Conservation (phyloP, 768 basidiomycete species). For the Austroboletus festivus region DNA sequence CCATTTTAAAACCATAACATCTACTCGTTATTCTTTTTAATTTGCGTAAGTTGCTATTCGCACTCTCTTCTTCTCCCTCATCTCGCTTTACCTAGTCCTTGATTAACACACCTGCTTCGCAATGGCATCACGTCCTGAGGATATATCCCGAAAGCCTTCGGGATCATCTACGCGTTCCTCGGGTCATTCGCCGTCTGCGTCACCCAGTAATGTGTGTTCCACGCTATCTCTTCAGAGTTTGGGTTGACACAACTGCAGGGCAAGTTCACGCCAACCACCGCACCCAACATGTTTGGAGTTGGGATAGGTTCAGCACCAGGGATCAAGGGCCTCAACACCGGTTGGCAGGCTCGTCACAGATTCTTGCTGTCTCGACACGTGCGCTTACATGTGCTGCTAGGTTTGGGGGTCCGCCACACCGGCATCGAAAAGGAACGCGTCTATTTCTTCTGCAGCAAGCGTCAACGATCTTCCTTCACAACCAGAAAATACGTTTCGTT, state of each 20-base stretch:
- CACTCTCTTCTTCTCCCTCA: conserved; percentile 14
- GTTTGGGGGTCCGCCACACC: conserved; percentile 56
- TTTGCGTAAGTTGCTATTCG: conserved; percentile 25
- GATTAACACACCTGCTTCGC: conserved; percentile 26
- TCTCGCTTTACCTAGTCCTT: conserved; percentile 24
- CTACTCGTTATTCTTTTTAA: conserved; percentile 26
- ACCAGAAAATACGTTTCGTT: conserved; percentile 45
- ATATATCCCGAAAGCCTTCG: conserved; percentile 63
- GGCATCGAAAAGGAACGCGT: conserved; percentile 55
- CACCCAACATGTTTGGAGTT: conserved; percentile 51
- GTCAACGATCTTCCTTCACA: conserved; percentile 46
- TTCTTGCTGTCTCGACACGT: conserved; percentile 6
- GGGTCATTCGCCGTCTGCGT: conserved; percentile 58
- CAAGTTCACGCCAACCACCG: conserved; percentile 41
- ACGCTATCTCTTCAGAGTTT: background rate
- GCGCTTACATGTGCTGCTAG: conserved; percentile 32
- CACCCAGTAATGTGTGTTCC: conserved; percentile 54
- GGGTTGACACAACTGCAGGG: conserved; percentile 38
- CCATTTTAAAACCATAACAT: conserved; percentile 34
- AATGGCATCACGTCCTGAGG: conserved; percentile 36
- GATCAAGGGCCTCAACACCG: conserved; percentile 53
- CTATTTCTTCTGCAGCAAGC: conserved; percentile 58
- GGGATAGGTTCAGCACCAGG: conserved; percentile 45
- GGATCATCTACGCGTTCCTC: conserved; percentile 65
- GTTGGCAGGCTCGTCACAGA: conserved; percentile 63